Base-by-base conservation (phyloP, 768 basidiomycete genomes). In the Dacryopinax spathularia region DNA sequence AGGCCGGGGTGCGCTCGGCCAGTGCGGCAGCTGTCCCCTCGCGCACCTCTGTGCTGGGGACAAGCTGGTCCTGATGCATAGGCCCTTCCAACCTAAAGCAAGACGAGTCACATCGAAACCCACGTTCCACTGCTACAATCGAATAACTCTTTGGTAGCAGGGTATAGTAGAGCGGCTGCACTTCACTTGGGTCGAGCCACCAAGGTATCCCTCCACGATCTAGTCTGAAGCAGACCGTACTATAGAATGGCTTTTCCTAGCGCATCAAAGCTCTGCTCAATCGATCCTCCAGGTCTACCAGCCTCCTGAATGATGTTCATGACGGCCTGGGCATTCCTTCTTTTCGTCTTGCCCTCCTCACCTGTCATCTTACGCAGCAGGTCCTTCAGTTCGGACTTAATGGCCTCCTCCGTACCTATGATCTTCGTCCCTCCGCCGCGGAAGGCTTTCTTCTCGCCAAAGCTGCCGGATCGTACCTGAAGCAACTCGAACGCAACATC, bases 301-400 rank as follows among this genome's bases (percentile, higher is more conserved):
- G 48, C 10, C 12, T 56, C 48, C 5, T 27, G 22, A 27, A 56
- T 56, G 15, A 9, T 25, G 13, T 64, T 22, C 43, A 7, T 62
- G 31, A 69, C 37, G 15, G 41, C 63, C 44, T 62, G 34, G 33
- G 67, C 61, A 33, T 70, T 70, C 36, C 43, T 64, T 6, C 71
- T 67, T 65, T 71, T 72, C 59, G 39, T 62, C 43, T 34, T 62
- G 0, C 72, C 72, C 29, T 72, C 72, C 35, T 64, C 66, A 0
- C 72, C 68, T 18, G 66, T 65, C 4, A 69, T 68, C 34, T 63
- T 63, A 15, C 34, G 18, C 29, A 73, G 65, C 9, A 72, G 65
- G 12, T 63, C 64, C 9, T 34, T 44, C 18, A 64, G 37, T 61
- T 73, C 72, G 0, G 31, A 60, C 20, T 64, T 44, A 18, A 71